Conservation (phyloP, 257 asterid genomes). For the Misopates orontium region DNA sequence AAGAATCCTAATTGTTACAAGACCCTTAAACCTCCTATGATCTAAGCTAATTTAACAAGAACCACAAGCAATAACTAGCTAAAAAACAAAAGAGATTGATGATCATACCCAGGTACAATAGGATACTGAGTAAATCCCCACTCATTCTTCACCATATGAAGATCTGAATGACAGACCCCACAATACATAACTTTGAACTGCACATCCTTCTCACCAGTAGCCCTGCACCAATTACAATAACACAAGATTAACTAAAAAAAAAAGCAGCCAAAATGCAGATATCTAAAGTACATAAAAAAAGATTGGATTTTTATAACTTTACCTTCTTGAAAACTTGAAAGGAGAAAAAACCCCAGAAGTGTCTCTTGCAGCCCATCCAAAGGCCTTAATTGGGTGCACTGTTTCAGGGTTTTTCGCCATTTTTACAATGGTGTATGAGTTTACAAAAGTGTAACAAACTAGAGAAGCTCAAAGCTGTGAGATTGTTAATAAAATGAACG, state of each 20-base stretch:
- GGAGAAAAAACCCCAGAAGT: conserved; percentile 41
- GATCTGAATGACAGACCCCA: conserved; percentile 57
- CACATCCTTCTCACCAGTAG: conserved; percentile 51
- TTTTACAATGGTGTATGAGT: not conserved
- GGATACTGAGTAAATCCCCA: conserved; percentile 51
- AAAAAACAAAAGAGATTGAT: not conserved
- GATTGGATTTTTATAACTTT: not conserved
- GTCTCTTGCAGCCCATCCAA: conserved; percentile 50
- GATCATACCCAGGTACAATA: conserved; percentile 47
- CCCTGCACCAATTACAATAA: conserved; percentile 25
- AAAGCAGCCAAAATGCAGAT: not conserved
- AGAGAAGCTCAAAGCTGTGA: too few relatives aligned
- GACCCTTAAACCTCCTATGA: too few relatives aligned
- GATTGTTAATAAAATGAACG: too few relatives aligned
- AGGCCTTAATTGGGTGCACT: conserved; percentile 49
- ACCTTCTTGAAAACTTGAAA: conserved; percentile 44
- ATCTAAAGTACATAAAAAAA: not conserved
- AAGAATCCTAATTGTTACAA: too few relatives aligned
- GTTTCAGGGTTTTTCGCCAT: conserved; percentile 44
- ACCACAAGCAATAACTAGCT: not conserved
- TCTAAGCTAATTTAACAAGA: too few relatives aligned
- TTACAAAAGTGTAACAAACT: too few relatives aligned
- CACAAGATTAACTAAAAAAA: not conserved
- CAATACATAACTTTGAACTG: conserved; percentile 52
- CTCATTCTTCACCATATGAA: conserved; percentile 44